Conservation (phyloP, 208 protist genomes). For the Wallacemonas sp. region DNA sequence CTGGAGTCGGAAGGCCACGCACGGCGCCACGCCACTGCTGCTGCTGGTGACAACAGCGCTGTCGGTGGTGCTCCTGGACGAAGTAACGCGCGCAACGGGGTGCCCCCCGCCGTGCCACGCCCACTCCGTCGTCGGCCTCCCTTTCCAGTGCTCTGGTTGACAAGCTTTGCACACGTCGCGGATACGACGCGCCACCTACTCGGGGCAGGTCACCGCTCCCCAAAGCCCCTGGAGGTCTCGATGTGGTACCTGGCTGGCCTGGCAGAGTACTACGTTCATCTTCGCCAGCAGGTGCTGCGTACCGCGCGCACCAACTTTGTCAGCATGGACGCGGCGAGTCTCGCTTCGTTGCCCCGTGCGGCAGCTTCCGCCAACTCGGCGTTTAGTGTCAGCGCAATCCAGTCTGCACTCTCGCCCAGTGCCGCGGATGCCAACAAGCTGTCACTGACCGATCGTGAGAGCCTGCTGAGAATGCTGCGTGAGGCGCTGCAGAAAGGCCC, state of each 20-base stretch:
- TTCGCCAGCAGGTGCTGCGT: conserved; percentile 10
- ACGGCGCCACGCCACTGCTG: conserved; percentile 9
- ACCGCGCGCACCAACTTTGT: background rate
- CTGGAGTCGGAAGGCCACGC: background rate
- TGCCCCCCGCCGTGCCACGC: background rate
- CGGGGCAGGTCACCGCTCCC: conserved; percentile 33
- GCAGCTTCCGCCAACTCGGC: too few species aligned
- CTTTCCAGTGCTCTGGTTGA: conserved; percentile 44
- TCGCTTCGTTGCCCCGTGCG: too few species aligned
- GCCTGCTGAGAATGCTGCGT: background rate
- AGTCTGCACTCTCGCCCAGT: background rate
- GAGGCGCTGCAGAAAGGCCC: background rate
- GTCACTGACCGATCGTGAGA: conserved; percentile 7
- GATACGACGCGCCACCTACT: conserved; percentile 51
- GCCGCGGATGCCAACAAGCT: background rate
- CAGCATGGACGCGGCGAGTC: too few species aligned
- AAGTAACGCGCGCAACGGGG: too few species aligned
- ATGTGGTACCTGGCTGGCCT: conserved; percentile 57
- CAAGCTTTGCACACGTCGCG: conserved; percentile 36
- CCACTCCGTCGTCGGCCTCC: background rate
- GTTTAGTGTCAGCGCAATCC: too few species aligned
- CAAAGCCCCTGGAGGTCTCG: conserved; percentile 36
- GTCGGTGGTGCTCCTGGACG: too few species aligned
- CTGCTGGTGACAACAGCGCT: too few species aligned
- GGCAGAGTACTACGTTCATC: conserved; percentile 37